Base-by-base conservation (phyloP, 108 stramenopile species). In the Schizochytrium sp. region DNA sequence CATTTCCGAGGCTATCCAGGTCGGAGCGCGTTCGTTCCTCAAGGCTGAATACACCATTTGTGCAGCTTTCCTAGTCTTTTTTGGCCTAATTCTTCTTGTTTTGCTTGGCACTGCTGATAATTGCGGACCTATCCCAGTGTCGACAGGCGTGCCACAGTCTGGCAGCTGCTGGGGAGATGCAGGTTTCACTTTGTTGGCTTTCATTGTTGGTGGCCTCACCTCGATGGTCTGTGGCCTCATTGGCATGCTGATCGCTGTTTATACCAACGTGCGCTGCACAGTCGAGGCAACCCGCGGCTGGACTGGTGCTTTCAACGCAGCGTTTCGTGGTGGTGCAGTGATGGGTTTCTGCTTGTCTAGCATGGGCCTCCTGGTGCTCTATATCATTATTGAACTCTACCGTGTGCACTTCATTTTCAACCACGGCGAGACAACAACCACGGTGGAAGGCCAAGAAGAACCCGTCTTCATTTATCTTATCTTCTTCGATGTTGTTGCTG, bases 241-340 rank as follows among this genome's bases (percentile, higher is more conserved):
- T 89, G 98, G 98, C 69, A 99, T 99, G 98, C 96, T 97, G 94
- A 97, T 98, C 46, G 98, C 98, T 59, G 97, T 98, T 72, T 96
- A 94, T 92, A 96, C 97, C 88, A 99, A 98, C 89, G 98, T 97
- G 57, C 96, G 98, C 88, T 98, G 98, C 57, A 98, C 98, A 61
- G 92, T 98, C 61, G 93, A 87, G 58, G 89, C 88, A 72, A 57
- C 56, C 95, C 46, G 98, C 97, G 92, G 97, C 95, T 97, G 95
- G 95, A 97, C 95, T 47, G 90, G 72, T n/a, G 73, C 73, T n/a
- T 83, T 83, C 19, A 83, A 83, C 73, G 73, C 73, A 28, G 98
- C 98, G 88, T 99, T 99, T 96, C 94, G 94, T 56, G 97, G 97
- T 45, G 98, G 98, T 64, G 97, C 97, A 87, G 98, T 99, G 90